Base-by-base conservation (phyloP, 768 basidiomycete genomes). In the Termitomyces sp. region DNA sequence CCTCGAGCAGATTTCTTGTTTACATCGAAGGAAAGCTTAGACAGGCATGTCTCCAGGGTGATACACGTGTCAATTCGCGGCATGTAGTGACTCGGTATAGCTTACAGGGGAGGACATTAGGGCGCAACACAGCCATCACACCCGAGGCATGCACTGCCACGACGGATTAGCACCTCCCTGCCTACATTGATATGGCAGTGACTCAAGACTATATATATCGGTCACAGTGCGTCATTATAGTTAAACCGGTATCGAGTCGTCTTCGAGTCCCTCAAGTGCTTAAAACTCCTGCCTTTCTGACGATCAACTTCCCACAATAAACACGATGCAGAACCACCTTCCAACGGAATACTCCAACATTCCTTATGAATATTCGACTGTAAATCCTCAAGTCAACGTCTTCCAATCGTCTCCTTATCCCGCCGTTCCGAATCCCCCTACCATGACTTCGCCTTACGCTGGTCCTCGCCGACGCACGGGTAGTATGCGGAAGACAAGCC, bases 401-500 rank as follows among this genome's bases (percentile, higher is more conserved):
- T 69, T 51, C 37, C 62, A 62, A 42, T 47, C 43, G 18, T 50
- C 57, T 10, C 51, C 56, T 44, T 64, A 64, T 57, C 46, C 59
- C 43, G 50, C 26, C 26, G n/a, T 60, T 30, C 34, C 34, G 10
- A 51, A 54, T 24, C 26, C 43, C 9, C 42, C 52, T 13, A 40
- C 46, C 20, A 55, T 60, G 54, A 54, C 48, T 26, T 39, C 56
- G 4, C 56, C 62, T 27, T 62, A 62, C 36, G 39, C 56, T 47
- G 57, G 52, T 13, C 30, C 62, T 26, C 64, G 61, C 13, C 59
- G 66, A 47, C 64, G 61, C 7, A 47, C 67, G 40, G 37, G 45
- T 6, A 57, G 58, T 20, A 52, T 53, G 5, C 63, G 63, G 44
- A 63, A 50, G 48, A 53, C 57, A 42, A 82, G 82, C 4, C 86